Conservation (phyloP, 495 filamentous ascomycete genomes). For the Neurospora sp. region DNA sequence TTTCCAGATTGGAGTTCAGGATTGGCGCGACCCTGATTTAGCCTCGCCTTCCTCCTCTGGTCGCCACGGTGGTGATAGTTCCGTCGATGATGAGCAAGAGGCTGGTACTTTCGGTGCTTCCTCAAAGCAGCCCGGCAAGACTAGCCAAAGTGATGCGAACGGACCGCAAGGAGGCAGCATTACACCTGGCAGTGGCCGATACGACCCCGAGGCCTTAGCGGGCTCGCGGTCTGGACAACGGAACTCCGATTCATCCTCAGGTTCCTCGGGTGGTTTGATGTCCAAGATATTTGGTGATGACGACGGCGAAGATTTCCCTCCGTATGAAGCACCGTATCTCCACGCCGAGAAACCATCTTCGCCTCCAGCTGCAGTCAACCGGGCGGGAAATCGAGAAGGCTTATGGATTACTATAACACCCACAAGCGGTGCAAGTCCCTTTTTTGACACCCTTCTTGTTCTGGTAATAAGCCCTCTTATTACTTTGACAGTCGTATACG, state of each 20-base stretch:
- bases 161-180: conserved; percentile 57
- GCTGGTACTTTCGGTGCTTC: background rate
- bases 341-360: conserved; percentile 2
- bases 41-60: conserved; percentile 26
- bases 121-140: conserved; percentile 20
- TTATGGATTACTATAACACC: conserved; percentile 94
- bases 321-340: conserved; percentile 9
- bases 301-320: conserved; percentile 19
- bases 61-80: conserved; percentile 2
- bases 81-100: conserved; percentile 2
- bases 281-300: conserved; percentile 40
- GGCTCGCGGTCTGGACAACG: conserved; percentile 13
- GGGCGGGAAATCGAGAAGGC: conserved; percentile 52
- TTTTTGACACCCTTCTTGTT: conserved; percentile 91
- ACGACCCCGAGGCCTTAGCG: conserved; percentile 26
- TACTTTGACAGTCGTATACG: conserved; percentile 87
- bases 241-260: conserved; percentile 13
- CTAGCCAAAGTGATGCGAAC: conserved; percentile 13
- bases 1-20: conserved; percentile 87
- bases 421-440: conserved; percentile 81
- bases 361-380: conserved; percentile 16
- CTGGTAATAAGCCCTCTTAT: conserved; percentile 86
- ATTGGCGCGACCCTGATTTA: conserved; percentile 84
- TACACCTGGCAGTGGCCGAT: conserved; percentile 71
- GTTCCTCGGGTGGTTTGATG: conserved; percentile 23